Conservation (phyloP, 129 eudicot genomes). For the Glebionis coronaria region DNA sequence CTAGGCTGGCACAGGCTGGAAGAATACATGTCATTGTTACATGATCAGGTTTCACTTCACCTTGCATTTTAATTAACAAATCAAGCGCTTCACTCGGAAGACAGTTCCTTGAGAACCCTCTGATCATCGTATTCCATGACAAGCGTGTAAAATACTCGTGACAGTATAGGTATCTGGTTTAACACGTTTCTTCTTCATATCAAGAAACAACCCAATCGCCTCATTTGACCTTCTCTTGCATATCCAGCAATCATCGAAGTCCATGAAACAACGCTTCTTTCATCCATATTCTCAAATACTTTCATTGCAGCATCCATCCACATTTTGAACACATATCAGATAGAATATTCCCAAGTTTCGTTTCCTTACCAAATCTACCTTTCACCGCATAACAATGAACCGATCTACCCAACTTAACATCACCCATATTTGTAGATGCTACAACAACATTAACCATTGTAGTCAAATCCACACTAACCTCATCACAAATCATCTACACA, state of each 20-base stretch:
- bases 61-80: constrained; percentile 48
- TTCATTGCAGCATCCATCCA: too few relatives aligned
- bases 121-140: constrained; percentile 75
- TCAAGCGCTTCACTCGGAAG: constrained; percentile 55
- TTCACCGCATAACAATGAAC: too few relatives aligned
- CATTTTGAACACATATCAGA: too few relatives aligned
- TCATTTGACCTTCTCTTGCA: constrained; percentile 40
- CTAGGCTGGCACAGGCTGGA: too few relatives aligned
- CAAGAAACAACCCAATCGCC: constrained; percentile 44
- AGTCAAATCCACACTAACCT: constrained; percentile 40
- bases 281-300: too few relatives aligned
- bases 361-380: too few relatives aligned
- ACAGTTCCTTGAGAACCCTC: constrained; percentile 58
- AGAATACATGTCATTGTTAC: constrained; percentile 54
- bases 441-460: constrained; percentile 48
- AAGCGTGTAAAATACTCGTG: constrained; percentile 55
- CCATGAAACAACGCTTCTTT: constrained; percentile 57
- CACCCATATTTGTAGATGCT: too few relatives aligned
- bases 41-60: constrained; percentile 38
- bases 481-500: too few relatives aligned
- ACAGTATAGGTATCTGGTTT: constrained; percentile 47
- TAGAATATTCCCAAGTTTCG: too few relatives aligned
- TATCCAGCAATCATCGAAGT: constrained; percentile 58
- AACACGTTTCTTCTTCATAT: too few relatives aligned
- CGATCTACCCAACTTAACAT: too few relatives aligned